These are phyloP conservation scores for Heterobasidion occidentale DNA, from an alignment of 1,284 basidiomycete genomes.

Conservation along the genomic window DNA sequence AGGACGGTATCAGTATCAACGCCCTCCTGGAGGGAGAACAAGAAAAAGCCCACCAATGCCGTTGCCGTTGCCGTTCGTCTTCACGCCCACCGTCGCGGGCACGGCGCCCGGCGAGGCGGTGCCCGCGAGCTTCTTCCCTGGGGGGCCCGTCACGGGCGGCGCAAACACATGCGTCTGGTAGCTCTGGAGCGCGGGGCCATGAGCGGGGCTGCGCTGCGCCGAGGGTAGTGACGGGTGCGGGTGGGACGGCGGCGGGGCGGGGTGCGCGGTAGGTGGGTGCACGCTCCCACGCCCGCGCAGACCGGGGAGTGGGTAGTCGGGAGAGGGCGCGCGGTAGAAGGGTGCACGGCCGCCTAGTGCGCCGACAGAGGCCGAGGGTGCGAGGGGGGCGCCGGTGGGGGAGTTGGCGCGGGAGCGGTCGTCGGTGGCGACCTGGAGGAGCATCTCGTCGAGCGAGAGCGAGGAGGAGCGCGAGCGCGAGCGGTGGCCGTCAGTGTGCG, in stretches of 20 bases:
- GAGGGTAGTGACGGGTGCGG: slow-evolving; percentile 16
- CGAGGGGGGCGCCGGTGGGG: slow-evolving; percentile 7
- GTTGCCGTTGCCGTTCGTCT: slow-evolving; percentile 2
- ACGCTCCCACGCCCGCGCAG: background rate
- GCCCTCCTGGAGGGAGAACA: background rate
- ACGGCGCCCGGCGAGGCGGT: background rate
- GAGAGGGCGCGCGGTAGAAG: background rate
- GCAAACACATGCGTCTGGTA: slow-evolving; percentile 55
- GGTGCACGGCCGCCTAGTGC: slow-evolving; percentile 9
- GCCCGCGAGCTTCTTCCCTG: slow-evolving; percentile 51
- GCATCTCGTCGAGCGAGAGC: slow-evolving; percentile 51
- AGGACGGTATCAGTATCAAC: background rate
- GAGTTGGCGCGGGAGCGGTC: slow-evolving; percentile 15
- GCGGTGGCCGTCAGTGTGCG: slow-evolving; percentile 16
- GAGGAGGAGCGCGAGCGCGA: slow-evolving; percentile 20
- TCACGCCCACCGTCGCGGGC: background rate
- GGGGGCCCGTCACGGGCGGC: slow-evolving; percentile 59
- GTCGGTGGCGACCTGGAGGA: slow-evolving; percentile 44
- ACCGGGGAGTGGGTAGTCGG: background rate
- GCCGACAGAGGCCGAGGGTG: slow-evolving; percentile 10
- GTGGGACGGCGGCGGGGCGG: slow-evolving; percentile 14
- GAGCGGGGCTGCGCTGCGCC: slow-evolving; percentile 9
- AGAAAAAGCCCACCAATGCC: background rate
- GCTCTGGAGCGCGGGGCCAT: slow-evolving; percentile 9
- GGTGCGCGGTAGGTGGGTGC: slow-evolving; percentile 17